Base-by-base conservation (phyloP, 768 basidiomycete genomes). In the Kwoniella botswanensis region DNA sequence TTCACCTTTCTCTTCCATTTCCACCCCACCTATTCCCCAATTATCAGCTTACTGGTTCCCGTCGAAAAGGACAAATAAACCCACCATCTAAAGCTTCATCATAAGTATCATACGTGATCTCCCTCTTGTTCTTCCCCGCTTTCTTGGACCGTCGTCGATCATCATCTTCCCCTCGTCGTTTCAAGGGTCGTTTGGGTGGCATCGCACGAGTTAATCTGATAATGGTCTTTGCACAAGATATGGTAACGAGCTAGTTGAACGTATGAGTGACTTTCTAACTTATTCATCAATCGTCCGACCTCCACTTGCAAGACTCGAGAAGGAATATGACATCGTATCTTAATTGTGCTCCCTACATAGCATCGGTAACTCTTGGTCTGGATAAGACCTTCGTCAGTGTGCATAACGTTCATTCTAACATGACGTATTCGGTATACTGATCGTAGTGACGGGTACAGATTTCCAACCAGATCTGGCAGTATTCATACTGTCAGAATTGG, bases 1-100 rank as follows among this genome's bases (percentile, higher is more conserved):
- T 64, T 84, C 83, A 4, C 83, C 83, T 71, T 84, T 82, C 69
- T 84, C 83, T 68, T 84, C 83, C 71, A 75, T 74, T 52, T 83
- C 76, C 26, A 84, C 81, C 12, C 78, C 83, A 10, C 78, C 82
- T 82, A 44, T 18, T 53, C 12, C 22, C 18, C 73, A 35, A 54
- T n/a, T 61, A 17, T 7, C 18, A 68, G 29, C 52, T 62, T 55
- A 9, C 35, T 18, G 6, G 6, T 13, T 35, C 18, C 24, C 63
- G 29, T 43, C 3, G 29, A 12, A 54, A 53, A 42, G 24, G 41
- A 46, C n/a, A 2, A 18, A n/a, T 3, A 1, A 41, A 69, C 80
- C 54, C 55, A 79, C 81, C 81, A 64, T 84, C 83, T 58, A 84
- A 63, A 22, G 80, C 79, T 24, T 84, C 83, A 52, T 84, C 83